These are phyloP conservation scores for Leccinum ponderosum DNA, from an alignment of 1,284 basidiomycete species.

Conservation along the genomic window DNA sequence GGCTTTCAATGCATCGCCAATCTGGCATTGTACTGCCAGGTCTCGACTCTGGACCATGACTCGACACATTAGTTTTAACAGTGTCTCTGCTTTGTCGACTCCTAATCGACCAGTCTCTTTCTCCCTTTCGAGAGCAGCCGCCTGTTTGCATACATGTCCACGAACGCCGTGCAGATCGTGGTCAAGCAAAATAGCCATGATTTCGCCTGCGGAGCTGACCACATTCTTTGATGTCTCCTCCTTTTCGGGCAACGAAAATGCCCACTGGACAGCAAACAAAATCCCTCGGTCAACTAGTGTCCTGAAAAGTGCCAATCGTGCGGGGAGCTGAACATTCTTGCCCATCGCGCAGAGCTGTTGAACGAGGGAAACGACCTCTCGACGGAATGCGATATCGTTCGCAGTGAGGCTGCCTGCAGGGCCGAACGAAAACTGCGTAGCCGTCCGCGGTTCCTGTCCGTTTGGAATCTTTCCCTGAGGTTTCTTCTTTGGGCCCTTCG, in stretches of 20 bases:
- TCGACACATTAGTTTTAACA: slow-evolving; percentile 75
- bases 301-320: slow-evolving; percentile 88
- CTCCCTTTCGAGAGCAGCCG: slow-evolving; percentile 64
- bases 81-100: slow-evolving; percentile 67
- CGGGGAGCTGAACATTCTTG: slow-evolving; percentile 92
- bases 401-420: slow-evolving; percentile 51
- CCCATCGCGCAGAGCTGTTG: slow-evolving; percentile 95
- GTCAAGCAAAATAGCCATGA: slow-evolving; percentile 86
- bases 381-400: slow-evolving; percentile 53
- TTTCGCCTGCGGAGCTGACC: slow-evolving; percentile 84
- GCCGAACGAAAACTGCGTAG: slow-evolving; percentile 48
- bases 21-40: slow-evolving; percentile 86
- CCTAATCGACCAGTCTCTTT: slow-evolving; percentile 52
- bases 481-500: slow-evolving; percentile 26
- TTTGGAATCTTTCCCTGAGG: slow-evolving; percentile 36
- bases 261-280: slow-evolving; percentile 91
- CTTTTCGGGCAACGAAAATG: slow-evolving; percentile 58
- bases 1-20: slow-evolving; percentile 87
- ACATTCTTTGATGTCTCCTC: slow-evolving; percentile 43
- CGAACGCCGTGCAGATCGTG: slow-evolving; percentile 91
- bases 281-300: slow-evolving; percentile 88
- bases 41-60: slow-evolving; percentile 81
- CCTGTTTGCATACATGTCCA: slow-evolving; percentile 81
- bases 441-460: slow-evolving; percentile 21
- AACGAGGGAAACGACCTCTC: slow-evolving; percentile 82